Conservation (phyloP, 2,329 filamentous ascomycete species). For the Paradendryphiella salina region DNA sequence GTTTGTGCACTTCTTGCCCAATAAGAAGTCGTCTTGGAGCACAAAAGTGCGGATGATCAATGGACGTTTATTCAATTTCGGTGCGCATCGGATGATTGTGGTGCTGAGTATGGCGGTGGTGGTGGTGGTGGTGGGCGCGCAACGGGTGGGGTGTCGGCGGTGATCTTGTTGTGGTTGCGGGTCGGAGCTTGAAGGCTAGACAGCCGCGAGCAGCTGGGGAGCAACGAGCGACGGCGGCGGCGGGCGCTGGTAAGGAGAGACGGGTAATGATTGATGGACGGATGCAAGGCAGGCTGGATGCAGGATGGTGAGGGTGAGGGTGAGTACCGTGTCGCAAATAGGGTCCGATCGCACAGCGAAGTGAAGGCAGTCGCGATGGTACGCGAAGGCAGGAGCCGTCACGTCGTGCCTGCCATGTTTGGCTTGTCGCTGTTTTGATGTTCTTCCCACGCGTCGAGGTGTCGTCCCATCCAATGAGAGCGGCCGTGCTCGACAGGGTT, state of each 20-base stretch:
- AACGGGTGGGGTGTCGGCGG: conserved; percentile 18
- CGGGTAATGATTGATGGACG: conserved; percentile 5
- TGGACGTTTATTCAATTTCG: conserved; percentile 9
- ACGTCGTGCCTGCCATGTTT: conserved; percentile 28
- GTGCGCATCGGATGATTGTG: conserved; percentile 14
- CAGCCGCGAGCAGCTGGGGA: conserved; percentile 19
- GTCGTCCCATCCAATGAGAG: conserved; percentile 24
- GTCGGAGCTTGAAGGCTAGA: conserved; percentile 19
- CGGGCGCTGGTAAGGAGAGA: conserved; percentile 18
- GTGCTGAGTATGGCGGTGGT: background rate
- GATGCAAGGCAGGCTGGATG: conserved; percentile 12
- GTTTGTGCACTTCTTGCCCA: conserved; percentile 20
- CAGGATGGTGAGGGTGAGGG: background rate
- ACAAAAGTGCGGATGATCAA: conserved; percentile 13
- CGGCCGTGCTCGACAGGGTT: background rate
- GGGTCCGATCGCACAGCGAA: background rate
- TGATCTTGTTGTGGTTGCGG: conserved; percentile 21
- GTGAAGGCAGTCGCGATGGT: conserved; percentile 16
- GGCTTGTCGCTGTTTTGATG: conserved; percentile 36
- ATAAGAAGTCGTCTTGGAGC: conserved; percentile 12
- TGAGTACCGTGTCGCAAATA: background rate
- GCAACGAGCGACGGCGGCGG: conserved; percentile 15
- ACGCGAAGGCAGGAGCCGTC: conserved; percentile 20
- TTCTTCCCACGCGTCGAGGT: conserved; percentile 20
- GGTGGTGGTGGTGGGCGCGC: conserved; percentile 17